Evolutionary conservation across 768 basidiomycete species (phyloP).

Genomic region (Lepiota brunneoincarnata): DNA sequence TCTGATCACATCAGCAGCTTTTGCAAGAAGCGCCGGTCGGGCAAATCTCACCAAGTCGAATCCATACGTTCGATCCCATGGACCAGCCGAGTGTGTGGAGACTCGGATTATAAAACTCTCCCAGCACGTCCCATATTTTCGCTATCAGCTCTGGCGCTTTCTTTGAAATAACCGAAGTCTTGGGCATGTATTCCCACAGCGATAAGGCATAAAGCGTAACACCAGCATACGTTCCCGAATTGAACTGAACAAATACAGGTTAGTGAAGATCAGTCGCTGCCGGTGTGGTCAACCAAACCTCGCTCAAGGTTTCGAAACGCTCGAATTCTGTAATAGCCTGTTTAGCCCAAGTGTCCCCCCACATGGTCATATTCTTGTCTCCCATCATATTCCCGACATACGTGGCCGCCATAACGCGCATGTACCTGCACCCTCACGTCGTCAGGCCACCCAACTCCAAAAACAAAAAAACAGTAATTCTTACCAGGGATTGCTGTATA

Average conservation of each 20-base stretch:
- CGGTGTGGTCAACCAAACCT: constrained; percentile 15
- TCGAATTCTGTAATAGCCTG: constrained; percentile 26
- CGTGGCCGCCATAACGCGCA: constrained; percentile 29
- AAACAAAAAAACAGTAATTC: background rate
- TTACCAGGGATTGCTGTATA: constrained; percentile 8
- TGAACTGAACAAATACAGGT: constrained; percentile 18
- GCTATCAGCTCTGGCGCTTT: constrained; percentile 22
- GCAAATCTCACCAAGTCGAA: constrained; percentile 22
- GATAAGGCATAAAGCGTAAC: constrained; percentile 28
- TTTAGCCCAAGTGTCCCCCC: constrained; percentile 28
- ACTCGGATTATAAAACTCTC: constrained; percentile 25
- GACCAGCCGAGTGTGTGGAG: constrained; percentile 25
- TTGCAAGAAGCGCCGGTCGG: background rate
- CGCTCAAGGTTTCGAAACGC: constrained; percentile 23
- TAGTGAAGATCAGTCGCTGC: background rate
- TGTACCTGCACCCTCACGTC: constrained; percentile 19
- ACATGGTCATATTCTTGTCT: constrained; percentile 27
- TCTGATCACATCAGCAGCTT: constrained; percentile 12
- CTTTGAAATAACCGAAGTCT: constrained; percentile 21
- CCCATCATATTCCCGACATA: constrained; percentile 28
- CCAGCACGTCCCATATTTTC: constrained; percentile 23
- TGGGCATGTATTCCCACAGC: constrained; percentile 30
- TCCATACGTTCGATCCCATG: constrained; percentile 28
- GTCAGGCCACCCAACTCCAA: background rate
- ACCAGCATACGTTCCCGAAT: constrained; percentile 27